Conservation (phyloP, 2,329 filamentous ascomycete species). For the Colletotrichum viniferum region DNA sequence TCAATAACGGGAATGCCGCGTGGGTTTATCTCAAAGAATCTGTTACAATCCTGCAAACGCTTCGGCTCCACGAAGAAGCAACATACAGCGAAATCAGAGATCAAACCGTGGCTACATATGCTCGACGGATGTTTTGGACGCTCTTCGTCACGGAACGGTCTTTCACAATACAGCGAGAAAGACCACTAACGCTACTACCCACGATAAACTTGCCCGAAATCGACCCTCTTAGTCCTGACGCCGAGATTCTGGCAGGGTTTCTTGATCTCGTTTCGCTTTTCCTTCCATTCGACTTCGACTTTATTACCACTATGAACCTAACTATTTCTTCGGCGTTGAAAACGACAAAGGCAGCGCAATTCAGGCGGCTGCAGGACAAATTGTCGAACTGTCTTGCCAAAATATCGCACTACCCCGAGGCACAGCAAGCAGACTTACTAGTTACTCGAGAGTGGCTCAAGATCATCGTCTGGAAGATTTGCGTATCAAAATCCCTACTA, state of each 20-base stretch:
- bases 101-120: conserved; percentile 17
- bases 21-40: conserved; percentile 27
- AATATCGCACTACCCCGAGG: conserved; percentile 17
- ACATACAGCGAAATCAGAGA: background rate
- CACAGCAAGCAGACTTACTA: conserved; percentile 29
- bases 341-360: background rate
- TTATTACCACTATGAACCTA: conserved; percentile 32
- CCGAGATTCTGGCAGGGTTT: conserved; percentile 32
- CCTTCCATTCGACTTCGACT: conserved; percentile 29
- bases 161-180: conserved; percentile 34
- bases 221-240: conserved; percentile 21
- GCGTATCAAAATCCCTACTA: conserved; percentile 25
- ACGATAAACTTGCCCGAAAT: conserved; percentile 26
- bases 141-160: conserved; percentile 37
- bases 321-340: background rate
- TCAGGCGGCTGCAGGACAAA: background rate
- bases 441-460: conserved; percentile 31
- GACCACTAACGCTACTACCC: conserved; percentile 29
- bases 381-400: background rate
- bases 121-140: conserved; percentile 32
- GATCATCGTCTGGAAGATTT: conserved; percentile 30
- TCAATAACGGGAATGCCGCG: conserved; percentile 35
- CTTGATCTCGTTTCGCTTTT: conserved; percentile 33
- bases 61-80: background rate
- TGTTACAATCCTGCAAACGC: background rate